Evolutionary conservation across 441 rosid genomes (phyloP), one percentile per base, ranked within the genome.

Genomic region (Melastoma candidum): DNA sequence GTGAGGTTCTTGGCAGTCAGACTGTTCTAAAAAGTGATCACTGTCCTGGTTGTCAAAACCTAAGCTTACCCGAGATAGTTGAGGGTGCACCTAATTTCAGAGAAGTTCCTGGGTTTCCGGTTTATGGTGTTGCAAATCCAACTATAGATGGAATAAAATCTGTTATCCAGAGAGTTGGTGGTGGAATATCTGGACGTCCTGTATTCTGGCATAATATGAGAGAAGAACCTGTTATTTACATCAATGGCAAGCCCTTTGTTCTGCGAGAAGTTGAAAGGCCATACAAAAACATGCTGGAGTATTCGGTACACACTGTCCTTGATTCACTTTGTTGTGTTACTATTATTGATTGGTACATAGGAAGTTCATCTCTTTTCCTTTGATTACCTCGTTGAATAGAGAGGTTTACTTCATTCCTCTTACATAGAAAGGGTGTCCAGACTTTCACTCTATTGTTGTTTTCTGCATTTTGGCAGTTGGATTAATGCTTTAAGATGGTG

Each of bases 71-170:
- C n/a, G 99, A 90, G 77, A 85, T 83, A 72, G 94, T 90, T 60
- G 96, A 90, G 56, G 99, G 99, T 67, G 99, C 99, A 49, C 99
- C 99, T 11, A 94, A 90, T 77, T 94, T 90, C 74, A 81, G 99
- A 63, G 83, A 82, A 83, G 95, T 90, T 69, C 90, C 97, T 52
- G 95, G 97, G 11, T 94, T 94, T 77, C 96, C 95, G 27, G 99
- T 94, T 51, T 94, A 94, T 75, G 99, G 99, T 59, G 99, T 90
- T 64, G 97, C 97, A 27, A 94, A 90, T 78, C 99, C 99, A 59
- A 94, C 97, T 43, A 63, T 87, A 66, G 92, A 94, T 68, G 99
- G 99, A 17, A 94, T 94, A 68, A 82, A 77, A 48, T 85, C 96
- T 53, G 96, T 85, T 52, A 83, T 94, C 65, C 71, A 47, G 65